Evolutionary conservation across 805 yeast genomes (phyloP), one percentile per base, ranked within the genome.

Genomic region (Monosporozyma servazzii): DNA sequence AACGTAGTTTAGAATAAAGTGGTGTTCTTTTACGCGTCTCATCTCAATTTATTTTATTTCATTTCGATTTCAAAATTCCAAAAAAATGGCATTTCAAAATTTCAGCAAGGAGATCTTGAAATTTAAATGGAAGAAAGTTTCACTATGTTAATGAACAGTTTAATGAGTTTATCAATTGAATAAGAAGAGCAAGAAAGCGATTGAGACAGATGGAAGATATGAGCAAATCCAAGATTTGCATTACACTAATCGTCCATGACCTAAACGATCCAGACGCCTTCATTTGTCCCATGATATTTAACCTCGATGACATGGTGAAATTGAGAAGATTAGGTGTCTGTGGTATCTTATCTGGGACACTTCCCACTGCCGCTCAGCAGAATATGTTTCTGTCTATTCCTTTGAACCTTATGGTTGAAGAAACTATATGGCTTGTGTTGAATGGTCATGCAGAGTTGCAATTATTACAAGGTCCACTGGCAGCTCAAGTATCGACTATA

Each of bases 301-400:
- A 78, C 51, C 57, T 84, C 1, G 75, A 74, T 0, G 77, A 75
- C 48, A 72, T 86, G 48, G 75, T 75, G 56, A 51, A 50, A 21
- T 71, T 89, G 6, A 72, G 97, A 71, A 36, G 72, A 2, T 68
- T 77, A 43, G 87, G 88, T 13, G 75, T 93, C 1, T 74, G 81
- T 21, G 99, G 99, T 0, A 79, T 84, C 1, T 71, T 91, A 15
- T 70, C 79, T 0, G 99, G 99, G 0, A 86, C 96, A 0, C 69
- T 93, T 30, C 86, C 96, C 0, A 75, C 81, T 46, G 88, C 90
- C n/a, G 93, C 97, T 2, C 99, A 93, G 65, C 99, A 91, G 62
- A 89, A 88, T 61, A 73, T 82, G n/a, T 85, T 90, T 60, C 71
- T 88, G 41, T 95, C 96, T 0, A 68, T 90, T 2, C 99, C 99